A percentile compares a stretch with the other conserved stretches of the same genome.
phyloP scores from a whole-genome alignment of 768 basidiomycete species.

The Pleurotus djamor region DNA sequence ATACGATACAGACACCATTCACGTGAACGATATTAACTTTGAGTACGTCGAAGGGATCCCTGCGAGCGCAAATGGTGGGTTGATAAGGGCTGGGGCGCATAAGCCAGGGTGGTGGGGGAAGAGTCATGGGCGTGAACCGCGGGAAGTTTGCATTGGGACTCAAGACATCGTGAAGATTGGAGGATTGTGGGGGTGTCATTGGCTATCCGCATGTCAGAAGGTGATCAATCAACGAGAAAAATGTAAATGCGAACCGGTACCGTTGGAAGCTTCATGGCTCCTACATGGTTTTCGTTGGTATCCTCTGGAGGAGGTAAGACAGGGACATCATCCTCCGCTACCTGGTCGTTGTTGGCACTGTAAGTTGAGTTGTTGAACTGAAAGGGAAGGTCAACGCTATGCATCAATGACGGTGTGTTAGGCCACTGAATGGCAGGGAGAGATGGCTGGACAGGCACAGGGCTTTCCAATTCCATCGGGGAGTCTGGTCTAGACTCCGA shows the following conservation, averaged over 20 bases:
- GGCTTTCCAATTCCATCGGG: constrained; percentile 46
- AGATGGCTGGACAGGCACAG: constrained; percentile 23
- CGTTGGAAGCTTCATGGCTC: too few species aligned
- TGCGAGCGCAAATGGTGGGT: neutral
- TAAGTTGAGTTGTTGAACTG: too few species aligned
- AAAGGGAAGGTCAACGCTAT: neutral
- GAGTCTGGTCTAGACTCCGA: constrained; percentile 37
- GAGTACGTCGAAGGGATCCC: neutral
- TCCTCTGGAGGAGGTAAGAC: too few species aligned
- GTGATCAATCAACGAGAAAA: too few species aligned
- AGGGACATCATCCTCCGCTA: too few species aligned
- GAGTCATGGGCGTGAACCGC: neutral
- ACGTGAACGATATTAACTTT: neutral
- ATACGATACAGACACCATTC: neutral
- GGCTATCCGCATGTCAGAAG: too few species aligned
- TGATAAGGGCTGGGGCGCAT: neutral
- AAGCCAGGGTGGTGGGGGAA: neutral
- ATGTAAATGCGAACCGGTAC: too few species aligned
- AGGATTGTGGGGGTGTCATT: too few species aligned
- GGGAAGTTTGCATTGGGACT: neutral
- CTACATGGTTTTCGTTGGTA: too few species aligned
- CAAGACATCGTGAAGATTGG: constrained; percentile 2
- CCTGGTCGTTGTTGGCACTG: too few species aligned
- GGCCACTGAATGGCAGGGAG: neutral
- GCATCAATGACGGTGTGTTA: constrained; percentile 3